These are phyloP conservation scores for Euphorbia celastroides DNA, from an alignment of 441 rosid species.

Conservation along the genomic window DNA sequence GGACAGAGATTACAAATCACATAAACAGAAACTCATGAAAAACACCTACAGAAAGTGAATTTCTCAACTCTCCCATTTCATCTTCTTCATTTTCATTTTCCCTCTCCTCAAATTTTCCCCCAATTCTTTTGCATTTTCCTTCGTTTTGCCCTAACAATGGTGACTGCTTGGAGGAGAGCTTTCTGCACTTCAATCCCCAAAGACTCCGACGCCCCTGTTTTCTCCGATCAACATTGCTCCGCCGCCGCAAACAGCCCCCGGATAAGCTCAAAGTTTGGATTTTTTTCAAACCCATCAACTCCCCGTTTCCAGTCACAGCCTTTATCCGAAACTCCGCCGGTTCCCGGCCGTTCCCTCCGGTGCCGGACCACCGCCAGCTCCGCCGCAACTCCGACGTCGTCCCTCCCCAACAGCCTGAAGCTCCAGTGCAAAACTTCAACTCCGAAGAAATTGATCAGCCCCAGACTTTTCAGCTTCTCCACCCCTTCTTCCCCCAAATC, in stretches of 20 bases:
- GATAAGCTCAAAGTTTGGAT: conserved; percentile 55
- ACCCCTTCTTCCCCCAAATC: conserved; percentile 66
- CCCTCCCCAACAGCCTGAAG: conserved; percentile 56
- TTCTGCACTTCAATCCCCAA: conserved; percentile 70
- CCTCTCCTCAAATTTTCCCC: neutral
- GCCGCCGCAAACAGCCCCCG: conserved; percentile 36
- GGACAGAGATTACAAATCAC: neutral
- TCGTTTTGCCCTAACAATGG: conserved; percentile 35
- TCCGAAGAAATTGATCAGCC: conserved; percentile 27
- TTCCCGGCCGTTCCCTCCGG: conserved; percentile 34
- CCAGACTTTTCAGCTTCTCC: conserved; percentile 37
- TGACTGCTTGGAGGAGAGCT: conserved; percentile 72
- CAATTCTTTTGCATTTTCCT: neutral
- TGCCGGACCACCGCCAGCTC: conserved; percentile 55
- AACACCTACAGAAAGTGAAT: neutral
- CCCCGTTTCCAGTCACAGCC: conserved; percentile 53
- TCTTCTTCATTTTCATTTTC: neutral
- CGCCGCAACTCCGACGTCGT: conserved; percentile 34
- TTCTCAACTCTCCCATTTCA: neutral
- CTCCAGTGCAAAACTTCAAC: conserved; percentile 28
- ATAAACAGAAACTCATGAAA: conserved; percentile 3
- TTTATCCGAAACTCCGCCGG: no score
- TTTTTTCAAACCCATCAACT: conserved; percentile 77
- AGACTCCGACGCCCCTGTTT: conserved; percentile 31
- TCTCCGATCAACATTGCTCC: conserved; percentile 21